phyloP scores from a whole-genome alignment of 108 stramenopile species.

The Pseudonitzschia pungens region DNA sequence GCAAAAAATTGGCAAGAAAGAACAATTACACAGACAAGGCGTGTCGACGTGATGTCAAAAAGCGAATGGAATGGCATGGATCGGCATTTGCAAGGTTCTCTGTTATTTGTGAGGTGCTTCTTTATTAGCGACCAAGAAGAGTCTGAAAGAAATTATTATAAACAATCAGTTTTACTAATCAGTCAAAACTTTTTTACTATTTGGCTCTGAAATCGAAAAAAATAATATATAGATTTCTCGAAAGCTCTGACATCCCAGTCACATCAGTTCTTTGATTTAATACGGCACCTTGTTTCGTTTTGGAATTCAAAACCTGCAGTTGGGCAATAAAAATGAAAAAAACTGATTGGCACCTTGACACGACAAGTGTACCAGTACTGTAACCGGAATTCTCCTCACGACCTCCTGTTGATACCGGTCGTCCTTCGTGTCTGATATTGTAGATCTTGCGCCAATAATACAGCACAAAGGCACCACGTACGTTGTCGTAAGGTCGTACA shows the following conservation, averaged over 20 bases:
- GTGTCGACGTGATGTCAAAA: conserved; percentile 2
- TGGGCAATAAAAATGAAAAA: background rate
- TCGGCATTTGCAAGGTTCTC: conserved; percentile 4
- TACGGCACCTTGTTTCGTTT: background rate
- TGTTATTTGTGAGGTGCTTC: background rate
- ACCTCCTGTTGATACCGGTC: background rate
- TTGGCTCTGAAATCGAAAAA: background rate
- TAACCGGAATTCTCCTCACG: background rate
- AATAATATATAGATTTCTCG: background rate
- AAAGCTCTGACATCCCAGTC: background rate
- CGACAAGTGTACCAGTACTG: background rate
- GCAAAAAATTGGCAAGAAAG: background rate
- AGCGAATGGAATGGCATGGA: background rate
- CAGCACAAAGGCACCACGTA: too few relatives aligned
- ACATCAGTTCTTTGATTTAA: background rate
- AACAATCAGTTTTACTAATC: background rate
- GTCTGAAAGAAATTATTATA: background rate
- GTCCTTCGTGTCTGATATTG: too few relatives aligned
- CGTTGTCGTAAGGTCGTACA: too few relatives aligned
- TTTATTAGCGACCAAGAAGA: background rate
- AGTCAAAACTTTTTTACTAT: too few relatives aligned
- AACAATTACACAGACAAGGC: background rate
- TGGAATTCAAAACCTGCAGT: background rate
- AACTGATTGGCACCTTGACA: background rate
- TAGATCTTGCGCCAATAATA: too few relatives aligned